Base-by-base conservation (phyloP, 2,329 filamentous ascomycete species). In the Ramularia endophylla region DNA sequence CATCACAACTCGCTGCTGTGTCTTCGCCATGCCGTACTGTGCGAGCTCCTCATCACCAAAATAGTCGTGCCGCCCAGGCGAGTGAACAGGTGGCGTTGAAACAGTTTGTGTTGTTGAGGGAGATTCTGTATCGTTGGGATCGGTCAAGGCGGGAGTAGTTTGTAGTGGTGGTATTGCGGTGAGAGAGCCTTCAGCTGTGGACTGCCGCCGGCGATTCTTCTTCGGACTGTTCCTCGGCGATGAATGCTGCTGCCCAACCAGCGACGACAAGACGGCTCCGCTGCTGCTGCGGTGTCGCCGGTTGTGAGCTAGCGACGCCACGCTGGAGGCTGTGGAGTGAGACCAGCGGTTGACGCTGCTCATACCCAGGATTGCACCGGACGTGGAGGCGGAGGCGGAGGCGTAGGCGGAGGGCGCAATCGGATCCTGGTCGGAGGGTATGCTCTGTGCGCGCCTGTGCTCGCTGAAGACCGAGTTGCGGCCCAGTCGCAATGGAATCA, bases 301-400 rank as follows among this genome's bases (percentile, higher is more conserved):
- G n/a, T 43, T 38, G 30, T 52, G 63, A 48, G 36, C 45, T 40
- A 56, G 48, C 25, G 66, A 67, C n/a, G 59, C 56, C 34, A 63
- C 65, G 58, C 71, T 75, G 34, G 71, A 74, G 20, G 67, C 60
- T 17, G 74, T 77, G 13, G 72, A 76, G 49, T 77, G 74, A 27
- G 75, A 78, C 74, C 74, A 78, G 48, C 75, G 72, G 54, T 77
- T 74, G 39, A 77, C 61, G 44, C 70, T 74, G 28, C 65, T 66
- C 37, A 72, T 51, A 20, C 69, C 70, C 52, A 73, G 71, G 41
- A 61, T 57, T 36, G 69, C 39, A 31, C 35, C 61, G 37, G 51
- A 48, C 27, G 30, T 36, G 38, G 30, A 25, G 19, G 31, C 27
- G 32, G 13, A 15, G n/a, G 32, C 25, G 18, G 31, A 16, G 19